Base-by-base conservation (phyloP, 495 filamentous ascomycete genomes). In the Coniosporium apollinis region DNA sequence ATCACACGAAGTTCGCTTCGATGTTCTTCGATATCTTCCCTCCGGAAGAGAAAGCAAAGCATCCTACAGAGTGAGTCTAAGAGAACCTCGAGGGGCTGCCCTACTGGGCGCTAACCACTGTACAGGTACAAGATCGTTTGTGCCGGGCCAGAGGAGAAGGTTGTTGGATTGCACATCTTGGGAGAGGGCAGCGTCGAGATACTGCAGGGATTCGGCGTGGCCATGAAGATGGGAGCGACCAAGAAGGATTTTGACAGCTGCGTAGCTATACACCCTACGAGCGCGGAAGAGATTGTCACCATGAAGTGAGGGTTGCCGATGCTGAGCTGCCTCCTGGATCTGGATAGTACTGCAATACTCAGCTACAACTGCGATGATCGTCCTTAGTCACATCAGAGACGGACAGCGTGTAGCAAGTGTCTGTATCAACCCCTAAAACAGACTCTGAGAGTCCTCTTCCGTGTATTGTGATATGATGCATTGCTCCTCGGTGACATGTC, bases 131-230 rank as follows among this genome's bases (percentile, higher is more conserved):
- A 75, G 58, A 50, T 73, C 20, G 55, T 75, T 37, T 70, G 66
- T 43, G 59, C 60, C 7, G 68, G 69, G 3, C 59, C 59, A 11
- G 61, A 70, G 34, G 67, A 74, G 54, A 72, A 67, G 54, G 58
- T 72, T 30, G 68, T 73, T 11, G 70, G 70, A 14, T 41, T 75
- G 45, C 69, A 74, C 45, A 69, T 75, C 22, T 42, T 75, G 17
- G 70, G 70, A 22, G 50, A 61, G 4, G 66, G 64, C 2, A 62
- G 64, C 19, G 62, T 37, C 11, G 48, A 48, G 30, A 51, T 51
- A 36, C 38, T 51, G 10, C 45, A 51, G 21, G 41, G 41, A 15
- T 48, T 47, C 17, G 40, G 44, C 15, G 47, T 50, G 3, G 45
- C 48, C 10, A 37, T 46, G 9, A 48, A 51, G 30, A 48, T 51